Conservation (phyloP, 1,284 basidiomycete species). For the Thecaphora thlaspeos region DNA sequence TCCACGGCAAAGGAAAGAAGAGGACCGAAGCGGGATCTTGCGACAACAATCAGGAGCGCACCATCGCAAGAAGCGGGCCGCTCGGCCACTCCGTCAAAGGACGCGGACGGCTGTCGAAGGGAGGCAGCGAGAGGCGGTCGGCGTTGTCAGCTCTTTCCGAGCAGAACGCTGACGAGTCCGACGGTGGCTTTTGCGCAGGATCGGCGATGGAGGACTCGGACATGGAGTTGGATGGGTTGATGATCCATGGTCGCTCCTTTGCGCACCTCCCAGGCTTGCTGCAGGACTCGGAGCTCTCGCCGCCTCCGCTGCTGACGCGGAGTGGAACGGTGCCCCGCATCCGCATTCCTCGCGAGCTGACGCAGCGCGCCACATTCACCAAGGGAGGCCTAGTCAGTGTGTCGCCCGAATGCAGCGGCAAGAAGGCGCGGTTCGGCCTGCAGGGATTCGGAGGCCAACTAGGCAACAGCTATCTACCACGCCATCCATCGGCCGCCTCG, state of each 20-base stretch:
- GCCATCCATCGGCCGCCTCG: too few relatives aligned
- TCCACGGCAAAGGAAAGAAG: neutral
- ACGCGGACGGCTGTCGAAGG: neutral
- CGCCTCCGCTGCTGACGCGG: constrained; percentile 33
- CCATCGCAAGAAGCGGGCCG: neutral
- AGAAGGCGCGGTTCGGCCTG: constrained; percentile 10
- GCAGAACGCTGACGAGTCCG: neutral
- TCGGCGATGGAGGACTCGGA: neutral
- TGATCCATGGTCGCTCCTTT: neutral
- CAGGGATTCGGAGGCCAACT: constrained; percentile 8
- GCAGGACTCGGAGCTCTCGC: constrained; percentile 17
- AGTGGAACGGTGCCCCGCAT: constrained; percentile 15
- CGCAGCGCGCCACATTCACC: constrained; percentile 30
- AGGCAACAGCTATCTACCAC: constrained; percentile 2
- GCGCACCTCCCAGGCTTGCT: neutral
- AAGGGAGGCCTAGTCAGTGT: constrained; percentile 31
- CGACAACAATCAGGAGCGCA: neutral
- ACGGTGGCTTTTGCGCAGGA: neutral
- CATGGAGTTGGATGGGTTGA: neutral
- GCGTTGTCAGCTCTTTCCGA: neutral
- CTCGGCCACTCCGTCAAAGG: neutral
- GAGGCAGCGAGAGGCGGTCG: neutral
- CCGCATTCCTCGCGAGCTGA: constrained; percentile 24
- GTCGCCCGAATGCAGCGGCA: constrained; percentile 25
- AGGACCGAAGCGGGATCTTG: neutral